phyloP scores from a whole-genome alignment of 2,329 filamentous ascomycete genomes.

The Hymenotorrendiella dingleyae region DNA sequence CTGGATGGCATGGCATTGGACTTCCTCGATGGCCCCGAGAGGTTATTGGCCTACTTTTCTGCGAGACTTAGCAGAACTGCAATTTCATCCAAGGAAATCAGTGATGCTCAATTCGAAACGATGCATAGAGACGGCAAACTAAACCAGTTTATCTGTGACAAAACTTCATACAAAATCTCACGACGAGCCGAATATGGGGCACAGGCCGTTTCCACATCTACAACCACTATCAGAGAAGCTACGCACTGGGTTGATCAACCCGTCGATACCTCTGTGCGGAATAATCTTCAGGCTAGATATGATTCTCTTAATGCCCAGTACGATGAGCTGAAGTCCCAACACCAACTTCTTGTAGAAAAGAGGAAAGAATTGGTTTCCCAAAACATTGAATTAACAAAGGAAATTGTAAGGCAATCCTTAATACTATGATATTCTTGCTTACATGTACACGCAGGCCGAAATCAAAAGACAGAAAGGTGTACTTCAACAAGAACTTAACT shows the following conservation, averaged over 20 bases:
- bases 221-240: constrained; percentile 55
- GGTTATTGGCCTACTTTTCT: constrained; percentile 81
- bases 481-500: constrained; percentile 59
- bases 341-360: constrained; percentile 11
- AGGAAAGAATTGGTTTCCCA: constrained; percentile 35
- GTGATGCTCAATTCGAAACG: constrained; percentile 60
- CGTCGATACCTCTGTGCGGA: constrained; percentile 61
- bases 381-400: constrained; percentile 26
- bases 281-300: constrained; percentile 51
- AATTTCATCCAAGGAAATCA: constrained; percentile 57
- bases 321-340: constrained; percentile 19
- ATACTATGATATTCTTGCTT: too few species aligned
- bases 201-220: constrained; percentile 62
- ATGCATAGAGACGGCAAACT: constrained; percentile 53
- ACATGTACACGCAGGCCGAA: constrained; percentile 35
- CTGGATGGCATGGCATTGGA: constrained; percentile 79
- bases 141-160: constrained; percentile 63
- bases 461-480: constrained; percentile 58
- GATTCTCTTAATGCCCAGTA: constrained; percentile 23
- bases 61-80: constrained; percentile 63
- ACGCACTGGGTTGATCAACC: constrained; percentile 72
- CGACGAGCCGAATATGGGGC: constrained; percentile 77
- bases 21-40: constrained; percentile 70
- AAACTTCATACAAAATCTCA: constrained; percentile 56
- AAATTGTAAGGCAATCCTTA: constrained; percentile 43